Evolutionary conservation across 108 stramenopile species (phyloP).

Genomic region (Nitzschia putrida): DNA sequence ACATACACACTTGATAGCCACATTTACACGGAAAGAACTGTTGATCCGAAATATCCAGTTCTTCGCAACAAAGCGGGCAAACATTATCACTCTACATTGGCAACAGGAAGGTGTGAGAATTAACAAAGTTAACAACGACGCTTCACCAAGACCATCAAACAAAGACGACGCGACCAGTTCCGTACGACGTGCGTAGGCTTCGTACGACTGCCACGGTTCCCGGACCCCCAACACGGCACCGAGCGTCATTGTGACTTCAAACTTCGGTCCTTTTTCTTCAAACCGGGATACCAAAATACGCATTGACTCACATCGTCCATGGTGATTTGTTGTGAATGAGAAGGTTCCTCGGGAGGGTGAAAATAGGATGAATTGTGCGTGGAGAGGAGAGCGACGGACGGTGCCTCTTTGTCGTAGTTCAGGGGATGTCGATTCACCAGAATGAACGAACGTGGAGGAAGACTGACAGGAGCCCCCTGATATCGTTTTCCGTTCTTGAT

Average conservation of each 20-base stretch:
- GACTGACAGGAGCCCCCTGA: no score
- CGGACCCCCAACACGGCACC: background rate
- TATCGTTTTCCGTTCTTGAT: no score
- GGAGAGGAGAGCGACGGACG: background rate
- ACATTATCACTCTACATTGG: constrained; percentile 30
- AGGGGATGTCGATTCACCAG: background rate
- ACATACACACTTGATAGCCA: constrained; percentile 99
- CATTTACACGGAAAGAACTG: constrained; percentile 98
- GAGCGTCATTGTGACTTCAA: constrained; percentile 5
- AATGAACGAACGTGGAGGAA: no score
- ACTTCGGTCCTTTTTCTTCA: background rate
- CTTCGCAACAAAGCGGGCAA: constrained; percentile 97
- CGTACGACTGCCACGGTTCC: constrained; percentile 10
- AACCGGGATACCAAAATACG: background rate
- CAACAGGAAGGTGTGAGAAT: background rate
- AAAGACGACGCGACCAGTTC: background rate
- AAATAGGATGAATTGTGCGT: constrained; percentile 1
- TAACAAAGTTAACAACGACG: background rate
- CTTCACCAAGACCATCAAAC: background rate
- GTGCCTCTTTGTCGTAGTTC: background rate
- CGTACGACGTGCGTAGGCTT: constrained; percentile 9
- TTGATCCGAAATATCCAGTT: constrained; percentile 94
- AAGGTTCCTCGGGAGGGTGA: background rate
- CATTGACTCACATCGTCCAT: constrained; percentile 37
- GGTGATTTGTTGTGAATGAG: constrained; percentile 2